Evolutionary conservation across 2,329 filamentous ascomycete species (phyloP).

Genomic region (Claviceps cyperi): DNA sequence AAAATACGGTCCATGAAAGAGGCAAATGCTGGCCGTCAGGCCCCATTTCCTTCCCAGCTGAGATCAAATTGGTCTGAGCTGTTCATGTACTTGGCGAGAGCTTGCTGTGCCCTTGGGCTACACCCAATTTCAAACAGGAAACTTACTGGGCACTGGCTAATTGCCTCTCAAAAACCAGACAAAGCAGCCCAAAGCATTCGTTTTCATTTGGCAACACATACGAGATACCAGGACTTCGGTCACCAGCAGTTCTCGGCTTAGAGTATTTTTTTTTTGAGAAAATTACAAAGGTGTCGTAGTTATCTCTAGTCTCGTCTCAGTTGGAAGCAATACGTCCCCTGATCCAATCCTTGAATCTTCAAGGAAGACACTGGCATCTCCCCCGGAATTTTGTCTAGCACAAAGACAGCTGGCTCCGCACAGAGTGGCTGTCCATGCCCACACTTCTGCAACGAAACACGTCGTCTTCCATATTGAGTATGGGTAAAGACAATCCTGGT

Average conservation of each 20-base stretch:
- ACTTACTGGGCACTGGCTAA: background rate
- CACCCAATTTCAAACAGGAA: background rate
- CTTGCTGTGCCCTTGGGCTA: background rate
- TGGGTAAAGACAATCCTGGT: constrained; percentile 3
- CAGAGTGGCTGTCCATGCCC: constrained; percentile 3
- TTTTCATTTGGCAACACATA: background rate
- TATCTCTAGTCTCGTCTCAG: background rate
- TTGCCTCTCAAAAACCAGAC: background rate
- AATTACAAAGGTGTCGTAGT: background rate
- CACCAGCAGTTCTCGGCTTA: background rate
- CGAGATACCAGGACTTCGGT: background rate
- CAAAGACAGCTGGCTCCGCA: constrained; percentile 3
- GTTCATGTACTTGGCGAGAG: too few relatives aligned
- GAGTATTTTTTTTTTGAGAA: too few relatives aligned
- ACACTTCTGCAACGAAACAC: constrained; percentile 5
- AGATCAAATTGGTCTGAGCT: background rate
- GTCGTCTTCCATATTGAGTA: constrained; percentile 3
- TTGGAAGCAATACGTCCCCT: background rate
- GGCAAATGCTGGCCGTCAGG: background rate
- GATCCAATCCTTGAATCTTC: background rate
- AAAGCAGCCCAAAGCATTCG: background rate
- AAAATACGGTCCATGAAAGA: background rate
- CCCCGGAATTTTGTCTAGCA: constrained; percentile 4
- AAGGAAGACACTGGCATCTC: constrained; percentile 4
- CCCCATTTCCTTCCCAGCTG: background rate